Conservation (phyloP, 2,329 filamentous ascomycete species). For the Beauveria sp. region DNA sequence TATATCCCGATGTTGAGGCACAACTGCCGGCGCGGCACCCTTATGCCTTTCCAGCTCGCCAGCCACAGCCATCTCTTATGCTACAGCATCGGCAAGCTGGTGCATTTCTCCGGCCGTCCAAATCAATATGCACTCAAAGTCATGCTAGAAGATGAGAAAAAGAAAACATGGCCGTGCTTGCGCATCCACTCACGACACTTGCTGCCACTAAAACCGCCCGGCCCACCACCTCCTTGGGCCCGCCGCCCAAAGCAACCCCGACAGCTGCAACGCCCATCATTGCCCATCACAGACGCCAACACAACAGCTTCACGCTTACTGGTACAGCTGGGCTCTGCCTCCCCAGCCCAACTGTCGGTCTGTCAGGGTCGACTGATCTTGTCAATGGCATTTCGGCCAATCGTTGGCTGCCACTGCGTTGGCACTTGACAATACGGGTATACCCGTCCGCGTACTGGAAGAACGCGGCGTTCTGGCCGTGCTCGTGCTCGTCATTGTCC, state of each 20-base stretch:
- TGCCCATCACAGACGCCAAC: neutral
- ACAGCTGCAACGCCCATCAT: neutral
- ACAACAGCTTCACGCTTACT: neutral
- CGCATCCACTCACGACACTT: neutral
- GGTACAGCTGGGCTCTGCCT: neutral
- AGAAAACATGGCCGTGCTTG: constrained; percentile 5
- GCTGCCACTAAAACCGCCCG: neutral
- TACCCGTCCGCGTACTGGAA: neutral
- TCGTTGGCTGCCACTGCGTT: neutral
- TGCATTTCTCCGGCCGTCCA: neutral
- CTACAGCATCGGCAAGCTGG: neutral
- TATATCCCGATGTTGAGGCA: neutral
- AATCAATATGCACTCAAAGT: neutral
- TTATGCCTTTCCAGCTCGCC: neutral
- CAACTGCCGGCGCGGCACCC: neutral
- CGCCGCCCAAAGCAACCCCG: neutral
- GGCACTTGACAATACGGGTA: neutral
- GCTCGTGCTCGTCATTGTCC: neutral
- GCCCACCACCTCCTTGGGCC: neutral
- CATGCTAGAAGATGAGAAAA: neutral
- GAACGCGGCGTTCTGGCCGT: neutral
- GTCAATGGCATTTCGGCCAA: neutral
- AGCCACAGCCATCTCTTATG: neutral
- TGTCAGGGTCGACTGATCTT: neutral
- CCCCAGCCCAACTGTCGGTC: constrained; percentile 1